Conservation (phyloP, 164 flowering plant genomes). For the Paratinospora sagittata region DNA sequence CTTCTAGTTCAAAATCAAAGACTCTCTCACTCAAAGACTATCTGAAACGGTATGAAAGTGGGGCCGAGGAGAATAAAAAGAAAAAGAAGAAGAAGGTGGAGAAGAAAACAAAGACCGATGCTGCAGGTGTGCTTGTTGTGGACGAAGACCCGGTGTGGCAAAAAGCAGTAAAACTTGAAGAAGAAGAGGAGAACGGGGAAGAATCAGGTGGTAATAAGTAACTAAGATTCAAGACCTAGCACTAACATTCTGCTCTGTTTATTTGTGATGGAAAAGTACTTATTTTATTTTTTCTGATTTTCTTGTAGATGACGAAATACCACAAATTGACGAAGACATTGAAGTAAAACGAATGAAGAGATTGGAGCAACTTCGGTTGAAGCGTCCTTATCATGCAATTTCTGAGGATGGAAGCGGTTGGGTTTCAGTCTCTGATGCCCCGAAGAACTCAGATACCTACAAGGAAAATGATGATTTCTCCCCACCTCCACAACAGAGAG, state of each 20-base stretch:
- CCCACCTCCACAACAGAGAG: constrained; percentile 21
- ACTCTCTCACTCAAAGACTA: constrained; percentile 51
- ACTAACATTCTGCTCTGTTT: background rate
- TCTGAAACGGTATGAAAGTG: constrained; percentile 55
- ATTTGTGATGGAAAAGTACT: background rate
- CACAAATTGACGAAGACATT: constrained; percentile 77
- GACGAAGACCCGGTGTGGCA: constrained; percentile 95
- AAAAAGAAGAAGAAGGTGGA: constrained; percentile 51
- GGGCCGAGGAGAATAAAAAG: constrained; percentile 19
- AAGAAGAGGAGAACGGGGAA: constrained; percentile 41
- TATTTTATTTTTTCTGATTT: background rate
- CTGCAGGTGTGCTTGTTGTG: constrained; percentile 49
- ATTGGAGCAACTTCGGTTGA: constrained; percentile 52
- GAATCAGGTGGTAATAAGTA: constrained; percentile 49
- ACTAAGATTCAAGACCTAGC: background rate
- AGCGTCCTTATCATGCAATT: constrained; percentile 55
- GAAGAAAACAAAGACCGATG: constrained; percentile 26
- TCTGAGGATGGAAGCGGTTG: constrained; percentile 98
- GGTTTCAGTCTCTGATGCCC: constrained; percentile 51
- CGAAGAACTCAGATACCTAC: constrained; percentile 9
- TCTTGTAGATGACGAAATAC: constrained; percentile 56
- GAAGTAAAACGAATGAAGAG: constrained; percentile 85
- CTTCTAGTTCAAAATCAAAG: constrained; percentile 25
- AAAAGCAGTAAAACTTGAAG: constrained; percentile 47
- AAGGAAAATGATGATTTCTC: constrained; percentile 23